Evolutionary conservation across 1,284 basidiomycete species (phyloP).

Genomic region (Trichosporon sp.): DNA sequence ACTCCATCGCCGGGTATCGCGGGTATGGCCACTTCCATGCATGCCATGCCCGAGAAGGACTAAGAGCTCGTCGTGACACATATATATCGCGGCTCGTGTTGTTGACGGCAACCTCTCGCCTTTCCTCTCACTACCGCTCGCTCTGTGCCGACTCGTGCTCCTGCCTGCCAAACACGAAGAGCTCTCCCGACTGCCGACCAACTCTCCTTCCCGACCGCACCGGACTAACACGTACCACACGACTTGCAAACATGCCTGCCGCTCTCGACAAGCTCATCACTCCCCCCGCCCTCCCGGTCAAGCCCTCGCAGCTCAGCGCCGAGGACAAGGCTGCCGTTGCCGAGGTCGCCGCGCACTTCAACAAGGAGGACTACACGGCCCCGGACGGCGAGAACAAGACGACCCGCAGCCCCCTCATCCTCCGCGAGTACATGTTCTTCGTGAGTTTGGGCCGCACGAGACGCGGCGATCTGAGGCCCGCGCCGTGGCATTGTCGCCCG

Average conservation of each 20-base stretch:
- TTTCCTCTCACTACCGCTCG: background rate
- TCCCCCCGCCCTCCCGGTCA: background rate
- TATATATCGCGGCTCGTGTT: background rate
- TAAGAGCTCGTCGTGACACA: background rate
- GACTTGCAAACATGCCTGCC: background rate
- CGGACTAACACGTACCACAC: background rate
- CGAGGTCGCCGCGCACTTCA: slow-evolving; percentile 30
- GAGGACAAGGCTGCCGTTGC: slow-evolving; percentile 7
- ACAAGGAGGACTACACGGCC: slow-evolving; percentile 21
- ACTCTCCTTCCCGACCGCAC: background rate
- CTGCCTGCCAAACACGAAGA: background rate
- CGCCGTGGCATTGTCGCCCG: background rate
- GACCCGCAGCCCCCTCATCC: slow-evolving; percentile 22
- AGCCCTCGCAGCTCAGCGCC: background rate
- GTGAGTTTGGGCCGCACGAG: slow-evolving; percentile 22
- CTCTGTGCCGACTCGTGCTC: background rate
- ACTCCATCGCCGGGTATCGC: background rate
- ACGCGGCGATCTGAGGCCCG: background rate
- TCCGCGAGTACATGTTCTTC: slow-evolving; percentile 43
- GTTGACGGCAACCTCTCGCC: background rate
- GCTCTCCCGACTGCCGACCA: background rate
- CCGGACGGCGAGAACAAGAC: slow-evolving; percentile 19
- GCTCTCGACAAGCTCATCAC: background rate
- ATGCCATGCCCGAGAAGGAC: background rate
- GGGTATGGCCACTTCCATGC: background rate